Evolutionary conservation across 768 basidiomycete genomes (phyloP).

Genomic region (Boletus speciosus): DNA sequence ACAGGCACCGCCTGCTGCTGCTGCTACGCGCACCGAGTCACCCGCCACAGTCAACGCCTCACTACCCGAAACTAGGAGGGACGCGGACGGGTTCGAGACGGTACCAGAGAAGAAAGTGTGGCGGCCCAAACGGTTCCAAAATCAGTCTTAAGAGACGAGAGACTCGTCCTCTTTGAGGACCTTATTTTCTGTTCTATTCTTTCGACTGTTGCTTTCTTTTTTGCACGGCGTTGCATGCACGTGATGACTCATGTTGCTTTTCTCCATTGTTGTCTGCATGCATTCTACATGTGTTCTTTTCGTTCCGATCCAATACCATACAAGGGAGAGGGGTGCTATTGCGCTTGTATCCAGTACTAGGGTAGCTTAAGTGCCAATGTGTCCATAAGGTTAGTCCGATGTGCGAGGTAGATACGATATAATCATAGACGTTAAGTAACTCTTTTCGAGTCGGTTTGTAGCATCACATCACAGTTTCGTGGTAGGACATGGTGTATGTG

Average conservation of each 20-base stretch:
- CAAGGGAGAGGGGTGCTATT: background rate
- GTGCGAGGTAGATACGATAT: background rate
- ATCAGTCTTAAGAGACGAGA: background rate
- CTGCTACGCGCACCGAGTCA: slow-evolving; percentile 12
- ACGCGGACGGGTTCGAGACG: slow-evolving; percentile 72
- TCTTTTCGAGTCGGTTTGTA: slow-evolving; percentile 45
- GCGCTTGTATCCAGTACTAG: slow-evolving; percentile 13
- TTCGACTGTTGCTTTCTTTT: background rate
- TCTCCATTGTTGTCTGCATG: background rate
- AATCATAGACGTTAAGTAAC: background rate
- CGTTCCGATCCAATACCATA: slow-evolving; percentile 10
- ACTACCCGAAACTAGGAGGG: slow-evolving; percentile 43
- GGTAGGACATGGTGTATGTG: no score
- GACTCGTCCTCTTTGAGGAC: no score
- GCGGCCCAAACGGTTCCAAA: slow-evolving; percentile 19
- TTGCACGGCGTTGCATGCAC: background rate
- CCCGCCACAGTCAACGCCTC: slow-evolving; percentile 20
- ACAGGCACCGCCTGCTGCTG: background rate
- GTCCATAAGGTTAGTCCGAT: background rate
- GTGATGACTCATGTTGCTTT: background rate
- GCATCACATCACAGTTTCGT: slow-evolving; percentile 33
- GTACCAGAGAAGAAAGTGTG: slow-evolving; percentile 36
- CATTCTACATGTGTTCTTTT: background rate
- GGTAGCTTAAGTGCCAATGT: background rate
- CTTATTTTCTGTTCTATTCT: background rate